Evolutionary conservation across 2,329 filamentous ascomycete species (phyloP).

Genomic region (Xylaria hypoxylon): DNA sequence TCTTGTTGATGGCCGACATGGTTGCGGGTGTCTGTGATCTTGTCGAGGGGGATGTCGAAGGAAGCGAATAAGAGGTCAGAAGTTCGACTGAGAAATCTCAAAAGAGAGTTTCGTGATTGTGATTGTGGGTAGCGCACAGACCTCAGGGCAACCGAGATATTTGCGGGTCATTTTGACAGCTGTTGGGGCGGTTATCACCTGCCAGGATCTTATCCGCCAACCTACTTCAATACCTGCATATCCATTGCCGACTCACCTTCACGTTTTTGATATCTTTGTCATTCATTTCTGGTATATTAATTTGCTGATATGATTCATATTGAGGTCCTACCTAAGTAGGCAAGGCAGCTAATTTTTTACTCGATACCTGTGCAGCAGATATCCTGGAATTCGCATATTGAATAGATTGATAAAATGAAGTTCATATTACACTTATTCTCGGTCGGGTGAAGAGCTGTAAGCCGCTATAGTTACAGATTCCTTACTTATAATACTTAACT

Average conservation of each 20-base stretch:
- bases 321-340: too few relatives aligned
- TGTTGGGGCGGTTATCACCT: background rate
- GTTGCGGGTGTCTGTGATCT: slow-evolving; percentile 42
- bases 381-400: background rate
- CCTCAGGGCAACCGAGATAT: slow-evolving; percentile 37
- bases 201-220: background rate
- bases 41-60: slow-evolving; percentile 36
- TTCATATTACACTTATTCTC: slow-evolving; percentile 22
- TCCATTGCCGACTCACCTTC: too few relatives aligned
- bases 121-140: slow-evolving; percentile 43
- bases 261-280: too few relatives aligned
- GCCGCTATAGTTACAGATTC: background rate
- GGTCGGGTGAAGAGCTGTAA: background rate
- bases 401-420: slow-evolving; percentile 4
- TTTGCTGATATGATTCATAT: background rate
- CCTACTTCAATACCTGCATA: background rate
- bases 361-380: background rate
- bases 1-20: slow-evolving; percentile 78
- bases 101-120: slow-evolving; percentile 41
- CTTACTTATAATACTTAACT: background rate
- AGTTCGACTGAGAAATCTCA: slow-evolving; percentile 29
- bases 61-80: slow-evolving; percentile 28
- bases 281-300: background rate
- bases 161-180: background rate
- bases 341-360: background rate